phyloP scores from a whole-genome alignment of 2,329 filamentous ascomycete species.

The Claviceps pazoutovae region DNA sequence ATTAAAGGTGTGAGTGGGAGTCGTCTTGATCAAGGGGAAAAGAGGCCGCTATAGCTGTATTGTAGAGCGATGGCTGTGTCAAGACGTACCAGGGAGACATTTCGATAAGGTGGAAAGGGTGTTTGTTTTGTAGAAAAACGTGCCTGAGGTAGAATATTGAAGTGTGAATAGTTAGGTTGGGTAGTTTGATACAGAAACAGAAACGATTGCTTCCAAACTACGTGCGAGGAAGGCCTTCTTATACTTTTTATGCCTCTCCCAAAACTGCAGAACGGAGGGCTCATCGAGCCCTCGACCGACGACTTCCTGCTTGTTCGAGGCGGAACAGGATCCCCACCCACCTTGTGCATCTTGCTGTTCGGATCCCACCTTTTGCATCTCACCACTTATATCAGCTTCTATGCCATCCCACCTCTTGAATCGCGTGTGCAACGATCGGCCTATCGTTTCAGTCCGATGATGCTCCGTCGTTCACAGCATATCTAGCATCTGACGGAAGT shows the following conservation, averaged over 20 bases:
- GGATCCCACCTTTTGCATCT: too few species aligned
- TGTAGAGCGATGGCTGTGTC: too few species aligned
- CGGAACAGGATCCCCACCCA: too few species aligned
- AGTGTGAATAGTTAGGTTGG: not conserved
- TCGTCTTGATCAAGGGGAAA: too few species aligned
- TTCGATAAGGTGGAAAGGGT: not conserved
- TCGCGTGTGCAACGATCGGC: not conserved
- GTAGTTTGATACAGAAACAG: too few species aligned
- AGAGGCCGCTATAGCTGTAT: too few species aligned
- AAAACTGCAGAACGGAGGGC: too few species aligned
- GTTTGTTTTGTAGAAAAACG: not conserved
- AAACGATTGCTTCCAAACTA: not conserved
- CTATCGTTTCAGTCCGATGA: not conserved
- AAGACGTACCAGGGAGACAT: conserved; percentile 9
- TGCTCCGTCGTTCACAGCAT: not conserved
- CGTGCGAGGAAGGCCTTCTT: conserved; percentile 1
- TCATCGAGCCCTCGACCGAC: not conserved
- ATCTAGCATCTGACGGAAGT: too few species aligned
- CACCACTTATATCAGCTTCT: too few species aligned
- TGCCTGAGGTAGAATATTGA: not conserved
- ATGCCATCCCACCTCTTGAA: not conserved
- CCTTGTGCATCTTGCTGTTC: too few species aligned
- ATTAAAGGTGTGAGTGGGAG: not conserved
- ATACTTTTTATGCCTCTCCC: conserved; percentile 1
- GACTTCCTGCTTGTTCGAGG: not conserved